A percentile compares a stretch with the other conserved stretches of the same genome.
phyloP scores from a whole-genome alignment of 202 grass and related monocot genomes.

The Tripidium arundinaceum region DNA sequence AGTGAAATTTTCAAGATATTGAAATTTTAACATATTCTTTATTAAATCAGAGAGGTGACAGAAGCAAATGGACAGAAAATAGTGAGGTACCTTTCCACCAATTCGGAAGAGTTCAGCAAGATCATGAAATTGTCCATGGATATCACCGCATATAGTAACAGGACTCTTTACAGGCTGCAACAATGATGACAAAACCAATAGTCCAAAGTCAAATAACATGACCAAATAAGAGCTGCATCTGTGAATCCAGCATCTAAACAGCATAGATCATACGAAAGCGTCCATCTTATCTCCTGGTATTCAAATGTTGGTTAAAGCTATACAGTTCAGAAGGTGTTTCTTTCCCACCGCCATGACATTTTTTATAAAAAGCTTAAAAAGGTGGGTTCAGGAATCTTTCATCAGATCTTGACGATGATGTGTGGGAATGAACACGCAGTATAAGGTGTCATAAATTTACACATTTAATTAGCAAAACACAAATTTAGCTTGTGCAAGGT shows the following conservation, averaged over 20 bases:
- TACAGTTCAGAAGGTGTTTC: background rate
- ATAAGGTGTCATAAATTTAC: background rate
- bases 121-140: conserved; percentile 75
- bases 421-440: background rate
- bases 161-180: conserved; percentile 72
- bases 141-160: conserved; percentile 63
- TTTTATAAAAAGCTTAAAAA: background rate
- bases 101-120: conserved; percentile 72
- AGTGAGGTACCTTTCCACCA: conserved; percentile 49
- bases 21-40: background rate
- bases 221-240: background rate
- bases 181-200: conserved; percentile 30
- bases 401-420: background rate
- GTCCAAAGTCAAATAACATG: background rate
- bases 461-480: background rate
- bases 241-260: background rate
- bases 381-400: background rate
- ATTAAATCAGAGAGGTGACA: background rate
- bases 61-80: conserved; percentile 18
- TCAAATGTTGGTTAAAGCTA: background rate
- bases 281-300: background rate
- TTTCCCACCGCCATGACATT: background rate
- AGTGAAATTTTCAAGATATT: conserved; percentile 26
- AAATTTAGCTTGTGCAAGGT: background rate
- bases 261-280: background rate